Conservation (phyloP, 495 filamentous ascomycete species). For the Symbiotaphrina buchneri region DNA sequence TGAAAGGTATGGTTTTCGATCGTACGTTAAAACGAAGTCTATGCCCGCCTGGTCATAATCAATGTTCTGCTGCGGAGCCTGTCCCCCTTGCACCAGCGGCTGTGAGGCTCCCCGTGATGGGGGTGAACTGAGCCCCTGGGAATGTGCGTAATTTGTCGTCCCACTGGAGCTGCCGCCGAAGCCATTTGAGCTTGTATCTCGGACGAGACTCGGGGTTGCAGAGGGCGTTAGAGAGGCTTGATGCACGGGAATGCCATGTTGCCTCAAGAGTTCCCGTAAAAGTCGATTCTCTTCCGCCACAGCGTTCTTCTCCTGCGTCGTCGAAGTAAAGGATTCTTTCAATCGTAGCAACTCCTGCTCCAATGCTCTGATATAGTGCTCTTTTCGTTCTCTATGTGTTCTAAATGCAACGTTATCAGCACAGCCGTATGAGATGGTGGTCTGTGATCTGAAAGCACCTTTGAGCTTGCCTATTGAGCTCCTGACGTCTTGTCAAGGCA, state of each 20-base stretch:
- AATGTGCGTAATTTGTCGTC: neutral
- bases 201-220: neutral
- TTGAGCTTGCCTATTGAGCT: conserved; percentile 89
- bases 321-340: conserved; percentile 35
- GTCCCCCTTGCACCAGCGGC: conserved; percentile 10
- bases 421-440: conserved; percentile 5
- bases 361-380: conserved; percentile 81
- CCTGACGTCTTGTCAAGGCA: conserved; percentile 77
- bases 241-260: conserved; percentile 40
- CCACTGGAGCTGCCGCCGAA: conserved; percentile 14
- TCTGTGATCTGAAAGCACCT: conserved; percentile 28
- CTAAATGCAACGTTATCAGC: conserved; percentile 17
- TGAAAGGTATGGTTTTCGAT: conserved; percentile 36
- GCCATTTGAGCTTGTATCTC: conserved; percentile 6
- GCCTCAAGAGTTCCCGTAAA: conserved; percentile 48
- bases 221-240: neutral
- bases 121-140: conserved; percentile 2
- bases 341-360: conserved; percentile 70
- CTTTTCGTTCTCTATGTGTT: conserved; percentile 92
- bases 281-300: conserved; percentile 54
- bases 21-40: conserved; percentile 93
- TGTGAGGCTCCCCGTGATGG: no score
- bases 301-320: conserved; percentile 39
- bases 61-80: conserved; percentile 12
- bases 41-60: conserved; percentile 82